Percentiles rank a stretch among this genome's conserved stretches.
These are phyloP conservation scores for Fusarium sp. DNA, from an alignment of 2,329 filamentous ascomycete genomes.

Conservation along the genomic window DNA sequence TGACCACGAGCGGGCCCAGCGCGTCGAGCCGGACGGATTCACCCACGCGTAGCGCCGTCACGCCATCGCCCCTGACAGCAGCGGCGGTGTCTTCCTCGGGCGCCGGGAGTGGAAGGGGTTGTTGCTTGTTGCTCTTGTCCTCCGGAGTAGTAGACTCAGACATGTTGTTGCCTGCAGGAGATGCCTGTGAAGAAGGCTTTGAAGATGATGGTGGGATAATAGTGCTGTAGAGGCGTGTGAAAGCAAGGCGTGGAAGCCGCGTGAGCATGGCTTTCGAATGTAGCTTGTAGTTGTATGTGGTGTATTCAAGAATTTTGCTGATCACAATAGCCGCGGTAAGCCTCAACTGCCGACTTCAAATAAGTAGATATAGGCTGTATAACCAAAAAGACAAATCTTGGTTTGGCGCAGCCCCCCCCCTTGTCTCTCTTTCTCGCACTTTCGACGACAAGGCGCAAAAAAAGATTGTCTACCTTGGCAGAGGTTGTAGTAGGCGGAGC, in stretches of 20 bases:
- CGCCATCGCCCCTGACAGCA: conserved; percentile 35
- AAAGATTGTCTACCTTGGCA: background rate
- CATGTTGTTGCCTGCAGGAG: conserved; percentile 14
- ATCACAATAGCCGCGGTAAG: background rate
- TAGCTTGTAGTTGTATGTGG: background rate
- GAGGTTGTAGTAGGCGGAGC: background rate
- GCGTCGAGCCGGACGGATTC: conserved; percentile 66
- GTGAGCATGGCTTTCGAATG: conserved; percentile 25
- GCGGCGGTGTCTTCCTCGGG: conserved; percentile 28
- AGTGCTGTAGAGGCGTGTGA: conserved; percentile 13
- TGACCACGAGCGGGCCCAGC: conserved; percentile 76
- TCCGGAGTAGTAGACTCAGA: conserved; percentile 1
- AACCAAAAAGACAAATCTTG: background rate
- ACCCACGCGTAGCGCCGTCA: conserved; percentile 39
- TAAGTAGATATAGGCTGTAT: background rate
- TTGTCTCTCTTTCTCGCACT: background rate
- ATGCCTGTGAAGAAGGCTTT: conserved; percentile 21
- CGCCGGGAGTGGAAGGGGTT: conserved; percentile 37
- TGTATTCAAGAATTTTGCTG: background rate
- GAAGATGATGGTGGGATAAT: conserved; percentile 1
- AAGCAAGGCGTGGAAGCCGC: conserved; percentile 23
- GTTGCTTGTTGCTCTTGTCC: conserved; percentile 9
- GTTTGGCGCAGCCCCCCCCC: background rate
- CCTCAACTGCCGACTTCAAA: background rate
- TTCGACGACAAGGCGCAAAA: background rate